These are phyloP conservation scores for Neonectria ditissima DNA, from an alignment of 2,329 filamentous ascomycete genomes.

Conservation along the genomic window DNA sequence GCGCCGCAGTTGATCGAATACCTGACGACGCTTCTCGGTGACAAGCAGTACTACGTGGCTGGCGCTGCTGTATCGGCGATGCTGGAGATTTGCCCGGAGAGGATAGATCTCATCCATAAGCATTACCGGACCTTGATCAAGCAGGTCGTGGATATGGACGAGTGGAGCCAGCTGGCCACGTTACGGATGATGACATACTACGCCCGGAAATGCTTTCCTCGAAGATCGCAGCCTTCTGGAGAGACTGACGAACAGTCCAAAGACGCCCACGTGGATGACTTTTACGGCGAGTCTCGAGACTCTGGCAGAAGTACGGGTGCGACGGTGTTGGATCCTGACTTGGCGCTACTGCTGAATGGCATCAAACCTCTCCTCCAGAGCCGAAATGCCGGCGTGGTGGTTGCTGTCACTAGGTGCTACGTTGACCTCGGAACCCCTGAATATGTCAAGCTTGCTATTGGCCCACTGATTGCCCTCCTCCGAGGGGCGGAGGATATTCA, in stretches of 20 bases:
- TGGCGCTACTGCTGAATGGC: slow-evolving; percentile 81
- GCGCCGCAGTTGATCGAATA: slow-evolving; percentile 88
- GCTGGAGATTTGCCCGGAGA: slow-evolving; percentile 87
- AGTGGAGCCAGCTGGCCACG: slow-evolving; percentile 93
- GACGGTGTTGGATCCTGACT: slow-evolving; percentile 80
- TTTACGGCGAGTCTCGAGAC: slow-evolving; percentile 78
- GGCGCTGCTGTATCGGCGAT: slow-evolving; percentile 93
- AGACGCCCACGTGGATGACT: slow-evolving; percentile 70
- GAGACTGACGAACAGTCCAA: slow-evolving; percentile 49
- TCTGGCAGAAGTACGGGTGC: slow-evolving; percentile 57
- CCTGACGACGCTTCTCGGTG: slow-evolving; percentile 80
- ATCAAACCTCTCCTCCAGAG: slow-evolving; percentile 90
- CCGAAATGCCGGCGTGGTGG: slow-evolving; percentile 91
- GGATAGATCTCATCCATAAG: slow-evolving; percentile 88
- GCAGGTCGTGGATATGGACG: slow-evolving; percentile 98
- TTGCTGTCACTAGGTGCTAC: slow-evolving; percentile 88
- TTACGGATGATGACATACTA: slow-evolving; percentile 87
- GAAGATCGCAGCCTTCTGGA: slow-evolving; percentile 69
- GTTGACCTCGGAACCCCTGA: slow-evolving; percentile 84
- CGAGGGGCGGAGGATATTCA: slow-evolving; percentile 89
- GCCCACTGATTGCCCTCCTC: slow-evolving; percentile 87
- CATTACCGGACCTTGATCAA: slow-evolving; percentile 87
- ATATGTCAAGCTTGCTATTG: slow-evolving; percentile 80
- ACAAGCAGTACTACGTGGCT: slow-evolving; percentile 96
- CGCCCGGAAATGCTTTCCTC: slow-evolving; percentile 87